Percentiles rank a stretch among this genome's conserved stretches.
phyloP scores from a whole-genome alignment of 352 stramenopile genomes.

The Phytophthora citricola region DNA sequence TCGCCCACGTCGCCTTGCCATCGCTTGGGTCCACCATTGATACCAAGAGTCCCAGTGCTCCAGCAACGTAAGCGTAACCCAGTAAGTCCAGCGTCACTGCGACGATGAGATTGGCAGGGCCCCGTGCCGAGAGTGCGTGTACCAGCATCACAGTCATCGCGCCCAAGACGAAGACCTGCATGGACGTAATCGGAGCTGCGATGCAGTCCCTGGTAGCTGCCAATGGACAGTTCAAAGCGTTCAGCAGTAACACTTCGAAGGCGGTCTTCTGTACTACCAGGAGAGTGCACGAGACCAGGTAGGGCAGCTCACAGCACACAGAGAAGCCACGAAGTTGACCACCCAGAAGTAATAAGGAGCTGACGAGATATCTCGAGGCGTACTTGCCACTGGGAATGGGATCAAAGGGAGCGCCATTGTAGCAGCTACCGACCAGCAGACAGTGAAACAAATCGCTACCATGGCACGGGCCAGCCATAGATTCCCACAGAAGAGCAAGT shows the following conservation, averaged over 20 bases:
- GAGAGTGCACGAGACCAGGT: slow-evolving; percentile 36
- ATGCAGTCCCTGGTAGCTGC: slow-evolving; percentile 16
- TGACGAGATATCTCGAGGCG: slow-evolving; percentile 35
- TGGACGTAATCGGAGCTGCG: slow-evolving; percentile 34
- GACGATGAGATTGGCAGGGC: slow-evolving; percentile 46
- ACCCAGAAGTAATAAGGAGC: slow-evolving; percentile 50
- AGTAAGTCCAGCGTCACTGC: slow-evolving; percentile 43
- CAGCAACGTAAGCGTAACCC: slow-evolving; percentile 48
- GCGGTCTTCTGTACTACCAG: slow-evolving; percentile 47
- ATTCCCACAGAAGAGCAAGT: slow-evolving; percentile 38
- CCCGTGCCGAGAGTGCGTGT: slow-evolving; percentile 29
- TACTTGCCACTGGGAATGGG: slow-evolving; percentile 40
- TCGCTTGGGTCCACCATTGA: slow-evolving; percentile 56
- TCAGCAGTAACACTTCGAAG: slow-evolving; percentile 51
- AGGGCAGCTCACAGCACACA: slow-evolving; percentile 45
- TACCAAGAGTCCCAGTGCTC: slow-evolving; percentile 42
- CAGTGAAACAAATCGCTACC: slow-evolving; percentile 29
- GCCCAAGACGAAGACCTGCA: slow-evolving; percentile 46
- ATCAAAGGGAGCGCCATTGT: slow-evolving; percentile 30
- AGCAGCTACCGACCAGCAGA: slow-evolving; percentile 41
- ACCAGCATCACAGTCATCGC: slow-evolving; percentile 41
- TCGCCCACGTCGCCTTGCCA: slow-evolving; percentile 36
- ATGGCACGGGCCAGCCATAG: slow-evolving; percentile 30
- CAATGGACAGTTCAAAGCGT: slow-evolving; percentile 47
- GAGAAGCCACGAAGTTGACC: slow-evolving; percentile 39